These are phyloP conservation scores for Corylus heterophylla DNA, from an alignment of 306 rosid species.

Conservation along the genomic window DNA sequence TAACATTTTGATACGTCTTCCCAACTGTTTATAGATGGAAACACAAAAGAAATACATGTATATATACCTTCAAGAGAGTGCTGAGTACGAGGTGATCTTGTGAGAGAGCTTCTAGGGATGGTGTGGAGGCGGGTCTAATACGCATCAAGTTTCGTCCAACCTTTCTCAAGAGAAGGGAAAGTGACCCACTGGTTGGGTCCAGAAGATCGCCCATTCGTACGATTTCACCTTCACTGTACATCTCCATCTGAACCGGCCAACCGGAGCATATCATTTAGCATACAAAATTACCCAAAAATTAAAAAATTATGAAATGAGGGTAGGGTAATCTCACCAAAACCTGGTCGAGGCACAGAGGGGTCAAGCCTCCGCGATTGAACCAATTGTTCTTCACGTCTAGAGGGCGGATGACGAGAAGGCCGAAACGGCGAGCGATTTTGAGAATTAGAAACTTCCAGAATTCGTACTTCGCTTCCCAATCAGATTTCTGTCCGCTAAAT, in stretches of 20 bases:
- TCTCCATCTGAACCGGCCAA: constrained; percentile 53
- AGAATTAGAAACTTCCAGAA: constrained; percentile 77
- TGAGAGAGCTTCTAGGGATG: constrained; percentile 32
- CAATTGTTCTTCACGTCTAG: constrained; percentile 56
- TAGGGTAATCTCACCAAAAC: constrained; percentile 55
- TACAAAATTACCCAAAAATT: constrained; percentile 7
- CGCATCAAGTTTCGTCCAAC: constrained; percentile 43
- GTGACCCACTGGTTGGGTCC: constrained; percentile 59
- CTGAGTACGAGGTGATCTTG: constrained; percentile 51
- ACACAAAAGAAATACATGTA: background rate
- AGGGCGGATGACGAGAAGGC: constrained; percentile 53
- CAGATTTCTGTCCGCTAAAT: constrained; percentile 82
- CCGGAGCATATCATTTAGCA: constrained; percentile 7
- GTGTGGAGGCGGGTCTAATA: constrained; percentile 17
- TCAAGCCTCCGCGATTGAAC: constrained; percentile 82
- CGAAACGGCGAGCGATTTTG: constrained; percentile 52
- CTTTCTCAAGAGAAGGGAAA: constrained; percentile 49
- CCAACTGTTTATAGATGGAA: too few species aligned
- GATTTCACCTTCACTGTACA: constrained; percentile 75
- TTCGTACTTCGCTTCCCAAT: constrained; percentile 65
- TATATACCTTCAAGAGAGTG: constrained; percentile 59
- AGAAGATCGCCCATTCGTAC: constrained; percentile 48
- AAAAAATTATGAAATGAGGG: background rate
- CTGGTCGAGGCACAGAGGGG: constrained; percentile 71
- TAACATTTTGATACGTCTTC: background rate